phyloP scores from a whole-genome alignment of 192 early-diverging fungal genomes.

The Entomortierella parvispora region DNA sequence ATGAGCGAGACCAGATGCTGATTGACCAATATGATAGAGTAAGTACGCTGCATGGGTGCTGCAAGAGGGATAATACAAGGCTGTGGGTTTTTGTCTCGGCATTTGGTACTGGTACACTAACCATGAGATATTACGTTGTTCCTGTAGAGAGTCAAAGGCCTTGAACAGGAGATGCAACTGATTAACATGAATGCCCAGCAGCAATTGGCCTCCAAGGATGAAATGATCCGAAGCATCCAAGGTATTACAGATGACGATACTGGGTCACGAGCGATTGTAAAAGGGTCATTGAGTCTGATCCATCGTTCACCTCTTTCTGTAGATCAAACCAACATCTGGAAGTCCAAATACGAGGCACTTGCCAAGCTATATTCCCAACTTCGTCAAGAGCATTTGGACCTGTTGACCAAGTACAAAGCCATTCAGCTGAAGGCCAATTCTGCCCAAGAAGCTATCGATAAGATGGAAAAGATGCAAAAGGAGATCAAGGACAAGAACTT shows the following conservation, averaged over 20 bases:
- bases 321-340: slow-evolving; percentile 96
- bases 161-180: slow-evolving; percentile 85
- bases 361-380: slow-evolving; percentile 96
- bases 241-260: slow-evolving; percentile 45
- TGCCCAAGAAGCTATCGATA: slow-evolving; percentile 83
- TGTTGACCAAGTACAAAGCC: slow-evolving; percentile 89
- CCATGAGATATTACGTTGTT: no score
- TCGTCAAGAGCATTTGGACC: slow-evolving; percentile 92
- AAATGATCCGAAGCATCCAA: slow-evolving; percentile 83
- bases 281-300: background rate
- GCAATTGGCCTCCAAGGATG: slow-evolving; percentile 82
- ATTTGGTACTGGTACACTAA: no score
- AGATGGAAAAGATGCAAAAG: slow-evolving; percentile 80
- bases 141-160: slow-evolving; percentile 76
- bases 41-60: background rate
- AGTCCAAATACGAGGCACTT: slow-evolving; percentile 95
- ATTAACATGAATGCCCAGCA: slow-evolving; percentile 72
- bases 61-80: background rate
- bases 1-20: slow-evolving; percentile 81
- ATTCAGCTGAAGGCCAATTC: slow-evolving; percentile 80
- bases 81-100: background rate
- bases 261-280: background rate
- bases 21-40: slow-evolving; percentile 87
- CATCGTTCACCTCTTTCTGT: background rate
- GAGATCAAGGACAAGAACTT: slow-evolving; percentile 77